Evolutionary conservation across 2,329 filamentous ascomycete species (phyloP), one percentile per base, ranked within the genome.

Genomic region (Fusarium sp.): DNA sequence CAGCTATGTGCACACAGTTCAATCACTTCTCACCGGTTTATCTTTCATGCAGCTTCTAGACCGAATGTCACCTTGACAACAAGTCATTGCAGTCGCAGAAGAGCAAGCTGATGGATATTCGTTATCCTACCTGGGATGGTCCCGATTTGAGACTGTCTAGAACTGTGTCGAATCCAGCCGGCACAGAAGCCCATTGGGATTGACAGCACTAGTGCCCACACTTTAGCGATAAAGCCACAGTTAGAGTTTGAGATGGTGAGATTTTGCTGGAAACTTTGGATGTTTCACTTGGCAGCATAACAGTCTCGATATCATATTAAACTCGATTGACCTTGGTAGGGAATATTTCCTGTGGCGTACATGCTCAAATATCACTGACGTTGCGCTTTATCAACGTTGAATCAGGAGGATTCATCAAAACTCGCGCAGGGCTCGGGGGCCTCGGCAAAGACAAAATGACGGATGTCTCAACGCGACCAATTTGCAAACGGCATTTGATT

Each of bases 381-480:
- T 39, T 56, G 58, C 28, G 34, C 34, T 44, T 53, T 57, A 46
- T 49, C 44, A 50, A 57, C 46, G 38, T 55, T 46, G 54, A 34
- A 70, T 56, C 47, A 56, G 30, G 56, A 66, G 46, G 53, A 69
- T 48, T 57, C 58, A 32, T 36, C 28, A 36, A 65, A n/a, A 53
- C 48, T 62, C 65, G 63, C 65, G 62, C 65, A 62, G 69, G 66
- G 50, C 59, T 72, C 68, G 70, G 70, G 56, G 61, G 67, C 55
- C 53, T 72, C 65, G 69, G 69, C 36, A 68, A 46, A 54, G 59
- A 65, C 47, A 56, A 49, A 40, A 68, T 68, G 42, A 65, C 47
- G 43, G 46, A 44, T 63, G 46, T 38, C 46, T 53, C 28, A 36
- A 46, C 39, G 32, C 46, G 50, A 56, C 49, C 53, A 44, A 50